Conservation (phyloP, 2,329 filamentous ascomycete species). For the Epichloe hybrida region DNA sequence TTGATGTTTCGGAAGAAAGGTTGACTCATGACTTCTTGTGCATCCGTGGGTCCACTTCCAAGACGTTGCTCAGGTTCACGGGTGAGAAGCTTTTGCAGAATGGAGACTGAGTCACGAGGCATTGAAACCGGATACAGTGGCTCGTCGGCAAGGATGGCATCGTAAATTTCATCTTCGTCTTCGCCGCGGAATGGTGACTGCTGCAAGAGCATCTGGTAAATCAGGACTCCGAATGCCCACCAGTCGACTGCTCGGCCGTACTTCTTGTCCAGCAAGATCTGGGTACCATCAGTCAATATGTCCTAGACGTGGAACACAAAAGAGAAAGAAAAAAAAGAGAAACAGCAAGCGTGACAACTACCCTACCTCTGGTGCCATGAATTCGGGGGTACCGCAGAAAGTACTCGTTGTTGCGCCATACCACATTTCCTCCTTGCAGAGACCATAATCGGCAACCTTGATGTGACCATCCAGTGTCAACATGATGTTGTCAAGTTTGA, state of each 20-base stretch:
- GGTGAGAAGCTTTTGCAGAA: constrained; percentile 91
- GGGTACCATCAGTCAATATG: not conserved
- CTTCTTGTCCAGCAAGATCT: constrained; percentile 97
- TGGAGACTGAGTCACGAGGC: constrained; percentile 94
- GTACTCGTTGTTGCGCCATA: constrained; percentile 93
- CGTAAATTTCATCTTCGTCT: constrained; percentile 98
- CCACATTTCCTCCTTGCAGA: constrained; percentile 99
- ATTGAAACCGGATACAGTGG: constrained; percentile 99
- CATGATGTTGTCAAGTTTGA: constrained; percentile 88
- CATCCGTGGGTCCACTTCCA: constrained; percentile 89
- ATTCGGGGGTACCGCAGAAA: constrained; percentile 98
- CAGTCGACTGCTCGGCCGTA: constrained; percentile 95
- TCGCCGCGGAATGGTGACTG: constrained; percentile 98
- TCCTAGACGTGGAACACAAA: too few relatives aligned
- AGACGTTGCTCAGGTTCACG: constrained; percentile 87
- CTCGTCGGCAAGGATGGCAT: constrained; percentile 93
- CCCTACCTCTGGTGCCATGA: constrained; percentile 92
- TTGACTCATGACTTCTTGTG: constrained; percentile 97
- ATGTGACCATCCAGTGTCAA: constrained; percentile 92
- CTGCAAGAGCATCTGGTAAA: constrained; percentile 98
- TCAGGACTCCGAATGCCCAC: constrained; percentile 98
- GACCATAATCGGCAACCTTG: constrained; percentile 96
- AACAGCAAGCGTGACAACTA: not conserved
- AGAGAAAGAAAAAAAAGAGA: not conserved
- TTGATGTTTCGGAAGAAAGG: constrained; percentile 96